phyloP scores from a whole-genome alignment of 345 rosid species.

The thale cress (Arabidopsis thaliana) region DNA sequence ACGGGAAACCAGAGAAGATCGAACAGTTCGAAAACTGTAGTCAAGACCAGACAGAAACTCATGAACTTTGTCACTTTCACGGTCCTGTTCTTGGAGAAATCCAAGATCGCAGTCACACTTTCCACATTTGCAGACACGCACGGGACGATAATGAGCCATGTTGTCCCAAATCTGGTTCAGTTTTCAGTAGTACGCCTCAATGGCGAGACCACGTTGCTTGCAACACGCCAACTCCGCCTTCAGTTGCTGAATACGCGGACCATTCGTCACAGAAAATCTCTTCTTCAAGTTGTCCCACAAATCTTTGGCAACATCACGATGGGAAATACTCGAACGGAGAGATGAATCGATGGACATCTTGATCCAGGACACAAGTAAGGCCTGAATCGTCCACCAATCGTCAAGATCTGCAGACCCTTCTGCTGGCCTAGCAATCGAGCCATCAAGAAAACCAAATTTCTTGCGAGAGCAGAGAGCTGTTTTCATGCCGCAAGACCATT shows the following conservation, averaged over 20 bases:
- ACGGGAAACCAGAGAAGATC: no score
- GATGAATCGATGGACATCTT: not conserved
- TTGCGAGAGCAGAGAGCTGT: not conserved
- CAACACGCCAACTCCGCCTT: not conserved
- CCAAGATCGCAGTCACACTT: no score
- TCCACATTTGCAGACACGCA: no score
- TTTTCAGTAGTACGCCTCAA: no score
- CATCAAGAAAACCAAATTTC: not conserved
- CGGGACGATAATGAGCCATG: no score
- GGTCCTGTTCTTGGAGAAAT: no score
- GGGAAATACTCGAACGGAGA: not conserved
- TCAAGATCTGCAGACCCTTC: not conserved
- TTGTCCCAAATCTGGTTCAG: no score
- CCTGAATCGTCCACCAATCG: not conserved
- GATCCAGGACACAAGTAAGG: not conserved
- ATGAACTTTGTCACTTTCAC: no score
- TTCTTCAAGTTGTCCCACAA: not conserved
- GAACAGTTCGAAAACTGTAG: no score
- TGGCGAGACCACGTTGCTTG: no score
- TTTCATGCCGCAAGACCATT: not conserved
- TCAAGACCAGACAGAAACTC: no score
- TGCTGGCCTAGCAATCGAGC: fast-evolving
- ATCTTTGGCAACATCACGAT: not conserved
- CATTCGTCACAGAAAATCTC: not conserved
- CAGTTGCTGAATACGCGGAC: not conserved